A percentile compares a stretch with the other conserved stretches of the same genome.
These are phyloP conservation scores for Colletotrichum gloeosporioides DNA, from an alignment of 2,329 filamentous ascomycete genomes.

Conservation along the genomic window DNA sequence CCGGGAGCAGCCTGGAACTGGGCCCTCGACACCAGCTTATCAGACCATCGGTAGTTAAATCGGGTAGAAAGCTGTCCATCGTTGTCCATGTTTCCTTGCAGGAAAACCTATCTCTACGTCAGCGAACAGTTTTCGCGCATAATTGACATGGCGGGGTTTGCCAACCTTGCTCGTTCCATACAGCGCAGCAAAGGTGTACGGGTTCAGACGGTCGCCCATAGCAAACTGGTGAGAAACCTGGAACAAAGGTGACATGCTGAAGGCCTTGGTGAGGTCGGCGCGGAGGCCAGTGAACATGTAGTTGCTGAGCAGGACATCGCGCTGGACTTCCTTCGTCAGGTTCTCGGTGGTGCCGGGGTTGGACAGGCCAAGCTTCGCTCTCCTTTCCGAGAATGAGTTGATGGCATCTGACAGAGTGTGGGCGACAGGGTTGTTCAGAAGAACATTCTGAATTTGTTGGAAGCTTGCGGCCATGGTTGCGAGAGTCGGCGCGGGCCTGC, in stretches of 20 bases:
- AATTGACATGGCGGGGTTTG: conserved; percentile 22
- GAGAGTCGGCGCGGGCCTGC: conserved; percentile 28
- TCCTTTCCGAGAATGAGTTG: conserved; percentile 81
- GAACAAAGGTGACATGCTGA: conserved; percentile 92
- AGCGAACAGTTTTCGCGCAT: not conserved
- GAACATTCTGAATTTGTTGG: conserved; percentile 58
- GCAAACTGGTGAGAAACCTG: conserved; percentile 97
- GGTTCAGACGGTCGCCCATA: conserved; percentile 90
- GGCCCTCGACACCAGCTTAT: conserved; percentile 82
- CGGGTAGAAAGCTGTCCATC: conserved; percentile 86
- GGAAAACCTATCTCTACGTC: conserved; percentile 71
- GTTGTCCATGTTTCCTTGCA: conserved; percentile 95
- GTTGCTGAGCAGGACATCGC: conserved; percentile 95
- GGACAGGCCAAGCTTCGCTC: conserved; percentile 84
- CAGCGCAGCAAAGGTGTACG: conserved; percentile 93
- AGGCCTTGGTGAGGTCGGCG: conserved; percentile 95
- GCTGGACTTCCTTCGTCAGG: conserved; percentile 89
- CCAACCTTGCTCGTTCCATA: conserved; percentile 91
- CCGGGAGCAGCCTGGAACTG: conserved; percentile 84
- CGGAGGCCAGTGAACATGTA: conserved; percentile 96
- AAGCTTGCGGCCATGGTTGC: conserved; percentile 55
- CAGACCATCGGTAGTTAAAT: conserved; percentile 91
- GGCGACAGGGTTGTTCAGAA: conserved; percentile 77
- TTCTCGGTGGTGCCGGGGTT: conserved; percentile 94
- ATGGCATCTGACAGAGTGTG: conserved; percentile 77